Percentiles rank a stretch among this genome's conserved stretches.
phyloP scores from a whole-genome alignment of 768 basidiomycete species.

The Suillus paluster region DNA sequence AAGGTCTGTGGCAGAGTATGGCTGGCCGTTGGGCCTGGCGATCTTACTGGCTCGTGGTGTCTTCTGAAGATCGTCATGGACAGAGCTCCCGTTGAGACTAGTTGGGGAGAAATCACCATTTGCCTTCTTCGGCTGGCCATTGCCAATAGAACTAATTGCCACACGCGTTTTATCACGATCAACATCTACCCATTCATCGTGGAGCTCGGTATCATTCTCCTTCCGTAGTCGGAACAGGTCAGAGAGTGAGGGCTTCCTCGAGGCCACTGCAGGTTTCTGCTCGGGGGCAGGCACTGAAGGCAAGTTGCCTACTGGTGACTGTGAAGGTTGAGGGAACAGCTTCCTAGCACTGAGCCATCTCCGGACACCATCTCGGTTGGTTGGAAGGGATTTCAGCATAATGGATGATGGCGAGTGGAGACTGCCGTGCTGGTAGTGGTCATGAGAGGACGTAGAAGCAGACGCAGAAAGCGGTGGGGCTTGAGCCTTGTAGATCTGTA shows the following conservation, averaged over 20 bases:
- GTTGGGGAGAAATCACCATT: constrained; percentile 35
- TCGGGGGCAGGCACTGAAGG: constrained; percentile 37
- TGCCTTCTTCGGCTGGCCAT: constrained; percentile 22
- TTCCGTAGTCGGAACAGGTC: constrained; percentile 64
- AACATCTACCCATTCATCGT: constrained; percentile 67
- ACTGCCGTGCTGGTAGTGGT: constrained; percentile 46
- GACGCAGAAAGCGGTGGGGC: constrained; percentile 46
- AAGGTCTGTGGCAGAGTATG: constrained; percentile 26
- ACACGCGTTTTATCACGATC: constrained; percentile 50
- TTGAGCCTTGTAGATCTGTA: constrained; percentile 53
- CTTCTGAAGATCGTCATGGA: constrained; percentile 36
- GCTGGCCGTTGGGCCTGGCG: constrained; percentile 27
- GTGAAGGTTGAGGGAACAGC: constrained; percentile 50
- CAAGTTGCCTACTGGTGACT: constrained; percentile 42
- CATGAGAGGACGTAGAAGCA: constrained; percentile 54
- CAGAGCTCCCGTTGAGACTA: constrained; percentile 30
- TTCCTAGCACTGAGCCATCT: constrained; percentile 77
- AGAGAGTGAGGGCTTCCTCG: constrained; percentile 69
- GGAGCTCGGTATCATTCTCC: constrained; percentile 48
- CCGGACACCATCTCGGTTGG: constrained; percentile 76
- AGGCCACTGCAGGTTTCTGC: constrained; percentile 42
- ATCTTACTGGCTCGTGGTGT: constrained; percentile 41
- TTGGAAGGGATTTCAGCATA: constrained; percentile 58
- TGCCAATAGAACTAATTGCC: constrained; percentile 46
- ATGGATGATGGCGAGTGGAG: constrained; percentile 43